Conservation (phyloP, 495 filamentous ascomycete genomes). For the Lepraria neglecta region DNA sequence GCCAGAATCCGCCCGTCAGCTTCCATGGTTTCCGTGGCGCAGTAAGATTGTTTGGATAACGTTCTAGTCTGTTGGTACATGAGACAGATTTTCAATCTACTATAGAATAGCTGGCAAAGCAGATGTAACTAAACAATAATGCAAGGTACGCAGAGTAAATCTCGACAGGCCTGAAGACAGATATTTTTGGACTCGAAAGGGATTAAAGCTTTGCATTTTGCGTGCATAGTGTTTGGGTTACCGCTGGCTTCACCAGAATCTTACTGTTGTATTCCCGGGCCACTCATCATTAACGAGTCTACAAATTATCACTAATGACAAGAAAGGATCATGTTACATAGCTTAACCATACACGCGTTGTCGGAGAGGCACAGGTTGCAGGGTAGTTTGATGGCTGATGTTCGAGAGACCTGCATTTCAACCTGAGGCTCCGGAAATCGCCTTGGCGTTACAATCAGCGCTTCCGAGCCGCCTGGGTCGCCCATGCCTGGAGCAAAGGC, state of each 20-base stretch:
- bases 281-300: neutral
- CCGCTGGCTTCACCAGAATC: too few relatives aligned
- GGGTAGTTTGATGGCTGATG: neutral
- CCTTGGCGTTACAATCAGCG: slow-evolving; percentile 4
- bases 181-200: too few relatives aligned
- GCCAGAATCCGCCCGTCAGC: neutral
- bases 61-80: neutral
- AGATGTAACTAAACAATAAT: too few relatives aligned
- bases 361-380: neutral
- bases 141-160: too few relatives aligned
- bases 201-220: too few relatives aligned
- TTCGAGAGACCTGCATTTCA: neutral
- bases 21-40: neutral
- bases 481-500: neutral
- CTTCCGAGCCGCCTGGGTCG: slow-evolving; percentile 13
- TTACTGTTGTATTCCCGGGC: too few relatives aligned
- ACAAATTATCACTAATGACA: neutral
- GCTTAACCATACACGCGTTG: neutral
- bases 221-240: too few relatives aligned
- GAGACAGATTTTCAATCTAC: too few relatives aligned
- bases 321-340: neutral
- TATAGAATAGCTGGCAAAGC: too few relatives aligned
- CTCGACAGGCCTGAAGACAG: too few relatives aligned
- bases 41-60: neutral
- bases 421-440: slow-evolving; percentile 8